Conservation (phyloP, 2,329 filamentous ascomycete species). For the Beauveria bassiana region DNA sequence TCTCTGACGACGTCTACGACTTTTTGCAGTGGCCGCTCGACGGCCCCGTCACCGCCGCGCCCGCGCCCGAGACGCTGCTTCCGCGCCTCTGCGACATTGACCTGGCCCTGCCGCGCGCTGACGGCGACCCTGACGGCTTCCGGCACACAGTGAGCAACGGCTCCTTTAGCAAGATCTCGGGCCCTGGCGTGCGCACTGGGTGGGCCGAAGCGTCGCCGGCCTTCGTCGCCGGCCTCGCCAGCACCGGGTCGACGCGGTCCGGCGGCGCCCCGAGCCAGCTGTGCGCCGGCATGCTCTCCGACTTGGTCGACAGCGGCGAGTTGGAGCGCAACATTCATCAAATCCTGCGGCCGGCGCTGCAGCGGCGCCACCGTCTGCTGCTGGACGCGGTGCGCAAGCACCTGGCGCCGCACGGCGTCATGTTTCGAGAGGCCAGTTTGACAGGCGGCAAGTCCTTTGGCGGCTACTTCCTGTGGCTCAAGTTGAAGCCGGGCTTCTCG, state of each 20-base stretch:
- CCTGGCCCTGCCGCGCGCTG: conserved; percentile 49
- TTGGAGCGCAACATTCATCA: conserved; percentile 37
- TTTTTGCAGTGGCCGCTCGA: conserved; percentile 69
- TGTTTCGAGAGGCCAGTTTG: conserved; percentile 29
- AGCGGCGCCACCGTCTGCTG: conserved; percentile 41
- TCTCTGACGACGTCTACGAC: conserved; percentile 92
- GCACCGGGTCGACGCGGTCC: conserved; percentile 45
- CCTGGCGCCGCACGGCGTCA: conserved; percentile 56
- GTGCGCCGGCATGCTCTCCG: conserved; percentile 42
- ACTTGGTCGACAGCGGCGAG: conserved; percentile 37
- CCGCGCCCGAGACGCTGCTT: conserved; percentile 41
- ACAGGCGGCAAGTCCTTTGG: conserved; percentile 49
- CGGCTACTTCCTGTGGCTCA: conserved; percentile 82
- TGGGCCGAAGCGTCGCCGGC: conserved; percentile 69
- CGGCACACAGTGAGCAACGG: conserved; percentile 81
- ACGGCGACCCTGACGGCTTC: conserved; percentile 44
- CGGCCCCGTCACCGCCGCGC: conserved; percentile 22
- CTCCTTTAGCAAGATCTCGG: conserved; percentile 81
- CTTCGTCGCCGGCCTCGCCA: conserved; percentile 42
- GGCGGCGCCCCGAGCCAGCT: conserved; percentile 53
- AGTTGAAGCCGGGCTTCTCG: conserved; percentile 45
- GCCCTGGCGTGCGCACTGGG: conserved; percentile 75
- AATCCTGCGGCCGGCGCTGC: conserved; percentile 36
- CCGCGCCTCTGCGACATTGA: conserved; percentile 78
- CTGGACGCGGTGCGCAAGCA: conserved; percentile 49